Base-by-base conservation (phyloP, 805 yeast genomes). In the Komagataella ulmi region DNA sequence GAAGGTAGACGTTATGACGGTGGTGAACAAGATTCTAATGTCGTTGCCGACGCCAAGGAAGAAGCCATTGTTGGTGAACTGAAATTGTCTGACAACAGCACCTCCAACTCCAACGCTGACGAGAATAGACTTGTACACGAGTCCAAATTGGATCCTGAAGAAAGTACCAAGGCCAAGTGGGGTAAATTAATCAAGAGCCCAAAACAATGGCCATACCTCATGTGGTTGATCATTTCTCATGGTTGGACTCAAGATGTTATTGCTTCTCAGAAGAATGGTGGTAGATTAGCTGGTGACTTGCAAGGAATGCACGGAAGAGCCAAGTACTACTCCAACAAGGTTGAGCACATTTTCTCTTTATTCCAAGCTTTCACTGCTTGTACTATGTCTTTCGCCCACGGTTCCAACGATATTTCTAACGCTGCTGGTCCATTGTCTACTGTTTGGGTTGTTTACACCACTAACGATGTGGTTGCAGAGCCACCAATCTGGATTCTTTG, bases 351-450 rank as follows among this genome's bases (percentile, higher is more conserved):
- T 56, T 84, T 77, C 63, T 78, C 90, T 3, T 69, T 83, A 55
- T 68, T 83, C 51, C 91, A 84, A 66, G 82, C 80, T 50, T 65
- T 83, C 55, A 83, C 90, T 46, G 90, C 91, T 14, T 76, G 81
- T 57, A 83, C 88, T 50, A 83, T 83, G 83, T 83, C 90, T 1
- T 83, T 85, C 65, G 87, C 90, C 6, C 91, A 84, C 61, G 91
- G 91, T 52, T 82, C 91, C 45, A 84, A 84, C 61, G 91, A 84
- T 67, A 82, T 85, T 55, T 75, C 88, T 49, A 84, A 84, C 59
- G 89, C 91, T 44, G 76, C 85, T 36, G 90, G 88, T 57, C 90
- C 91, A 40, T 71, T 82, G 58, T 69, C 88, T 47, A 74, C 88
- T 12, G 75, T 83, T 19, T 84, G 80, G 63, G 65, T 72, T 46